phyloP scores from a whole-genome alignment of 495 filamentous ascomycete genomes.

The Hyaloscypha variabilis region DNA sequence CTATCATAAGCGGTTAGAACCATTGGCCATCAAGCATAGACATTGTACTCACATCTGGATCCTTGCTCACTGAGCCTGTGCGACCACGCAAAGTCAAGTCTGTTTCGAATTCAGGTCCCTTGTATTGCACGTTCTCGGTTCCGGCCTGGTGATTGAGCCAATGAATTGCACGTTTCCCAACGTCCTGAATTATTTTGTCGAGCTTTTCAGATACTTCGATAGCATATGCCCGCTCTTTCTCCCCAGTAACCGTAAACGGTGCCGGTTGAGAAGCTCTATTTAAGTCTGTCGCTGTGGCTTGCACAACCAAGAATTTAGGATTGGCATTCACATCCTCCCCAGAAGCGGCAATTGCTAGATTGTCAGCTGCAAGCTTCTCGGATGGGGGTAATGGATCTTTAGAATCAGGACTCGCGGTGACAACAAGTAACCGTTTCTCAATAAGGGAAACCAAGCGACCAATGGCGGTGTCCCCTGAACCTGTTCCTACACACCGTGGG shows the following conservation, averaged over 20 bases:
- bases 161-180: constrained; percentile 1
- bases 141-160: constrained; percentile 4
- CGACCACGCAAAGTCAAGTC: background rate
- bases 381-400: background rate
- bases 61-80: background rate
- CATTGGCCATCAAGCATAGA: background rate
- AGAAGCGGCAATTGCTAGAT: constrained; percentile 2
- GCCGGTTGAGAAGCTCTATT: background rate
- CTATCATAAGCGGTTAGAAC: constrained; percentile 10
- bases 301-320: background rate
- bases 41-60: constrained; percentile 8
- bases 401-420: constrained; percentile 10
- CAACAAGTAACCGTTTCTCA: constrained; percentile 7
- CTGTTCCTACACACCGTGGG: constrained; percentile 9
- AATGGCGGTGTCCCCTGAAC: constrained; percentile 7
- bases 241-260: background rate
- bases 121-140: background rate
- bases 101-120: constrained; percentile 2
- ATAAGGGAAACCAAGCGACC: constrained; percentile 10
- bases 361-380: background rate
- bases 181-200: background rate
- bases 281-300: background rate
- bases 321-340: background rate
- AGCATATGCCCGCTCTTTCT: constrained; percentile 7
- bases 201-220: background rate